Conservation (phyloP, 2,329 filamentous ascomycete species). For the Fusarium sp. region DNA sequence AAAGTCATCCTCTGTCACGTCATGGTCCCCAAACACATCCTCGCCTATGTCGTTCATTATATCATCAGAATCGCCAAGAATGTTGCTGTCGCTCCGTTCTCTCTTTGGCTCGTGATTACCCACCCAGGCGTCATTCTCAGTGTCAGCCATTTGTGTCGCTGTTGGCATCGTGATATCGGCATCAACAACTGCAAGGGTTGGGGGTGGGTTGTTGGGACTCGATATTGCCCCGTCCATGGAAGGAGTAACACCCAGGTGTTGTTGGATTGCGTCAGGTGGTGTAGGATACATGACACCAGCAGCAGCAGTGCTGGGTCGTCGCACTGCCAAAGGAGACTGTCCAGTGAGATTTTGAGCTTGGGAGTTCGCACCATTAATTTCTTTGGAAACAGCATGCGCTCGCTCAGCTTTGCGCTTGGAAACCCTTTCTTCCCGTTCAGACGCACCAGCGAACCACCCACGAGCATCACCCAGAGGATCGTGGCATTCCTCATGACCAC, state of each 20-base stretch:
- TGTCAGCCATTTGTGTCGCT: slow-evolving; percentile 33
- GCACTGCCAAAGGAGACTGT: slow-evolving; percentile 63
- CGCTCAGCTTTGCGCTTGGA: slow-evolving; percentile 63
- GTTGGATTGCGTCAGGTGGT: slow-evolving; percentile 73
- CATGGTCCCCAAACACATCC: slow-evolving; percentile 77
- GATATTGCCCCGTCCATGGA: slow-evolving; percentile 66
- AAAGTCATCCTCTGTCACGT: slow-evolving; percentile 85
- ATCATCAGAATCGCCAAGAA: slow-evolving; percentile 64
- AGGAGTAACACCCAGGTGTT: slow-evolving; percentile 63
- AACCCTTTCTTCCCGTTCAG: slow-evolving; percentile 60
- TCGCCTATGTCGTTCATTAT: slow-evolving; percentile 76
- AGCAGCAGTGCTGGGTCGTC: slow-evolving; percentile 60
- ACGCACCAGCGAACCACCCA: slow-evolving; percentile 58
- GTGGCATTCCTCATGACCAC: slow-evolving; percentile 55
- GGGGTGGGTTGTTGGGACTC: slow-evolving; percentile 63
- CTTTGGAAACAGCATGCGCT: slow-evolving; percentile 54
- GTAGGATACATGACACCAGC: slow-evolving; percentile 75
- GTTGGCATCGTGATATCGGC: slow-evolving; percentile 40
- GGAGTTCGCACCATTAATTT: slow-evolving; percentile 57
- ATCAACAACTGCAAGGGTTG: slow-evolving; percentile 47
- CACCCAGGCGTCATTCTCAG: slow-evolving; percentile 47
- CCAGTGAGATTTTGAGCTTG: slow-evolving; percentile 57
- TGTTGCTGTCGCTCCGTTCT: slow-evolving; percentile 55
- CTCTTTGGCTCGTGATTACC: slow-evolving; percentile 57
- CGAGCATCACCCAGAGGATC: slow-evolving; percentile 62